Conservation (phyloP, 2,329 filamentous ascomycete species). For the Alternaria sp. region DNA sequence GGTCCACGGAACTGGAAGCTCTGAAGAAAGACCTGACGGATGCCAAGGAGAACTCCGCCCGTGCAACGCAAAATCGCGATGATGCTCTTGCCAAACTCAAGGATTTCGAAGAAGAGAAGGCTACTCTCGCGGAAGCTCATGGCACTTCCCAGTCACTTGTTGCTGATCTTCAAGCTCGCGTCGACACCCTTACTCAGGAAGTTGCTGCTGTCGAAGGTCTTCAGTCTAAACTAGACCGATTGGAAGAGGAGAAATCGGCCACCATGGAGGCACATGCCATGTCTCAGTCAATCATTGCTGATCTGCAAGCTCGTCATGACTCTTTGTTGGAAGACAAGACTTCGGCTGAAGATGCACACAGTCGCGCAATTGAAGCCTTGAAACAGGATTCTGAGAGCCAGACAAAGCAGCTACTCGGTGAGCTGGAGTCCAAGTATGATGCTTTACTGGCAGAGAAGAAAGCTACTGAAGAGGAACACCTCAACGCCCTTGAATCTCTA, state of each 20-base stretch:
- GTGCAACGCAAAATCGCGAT: conserved; percentile 32
- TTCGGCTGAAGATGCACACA: conserved; percentile 41
- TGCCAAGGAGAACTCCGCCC: conserved; percentile 34
- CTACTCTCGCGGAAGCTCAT: conserved; percentile 31
- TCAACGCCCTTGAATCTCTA: conserved; percentile 35
- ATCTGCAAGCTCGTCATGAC: conserved; percentile 43
- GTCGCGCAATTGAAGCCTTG: conserved; percentile 38
- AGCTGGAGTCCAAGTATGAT: conserved; percentile 43
- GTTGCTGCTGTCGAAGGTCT: conserved; percentile 18
- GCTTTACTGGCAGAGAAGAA: conserved; percentile 40
- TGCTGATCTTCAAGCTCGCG: conserved; percentile 33
- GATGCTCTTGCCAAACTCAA: conserved; percentile 36
- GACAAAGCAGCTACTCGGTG: conserved; percentile 38
- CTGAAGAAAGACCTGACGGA: conserved; percentile 30
- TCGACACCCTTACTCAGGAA: conserved; percentile 32
- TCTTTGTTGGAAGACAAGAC: conserved; percentile 42
- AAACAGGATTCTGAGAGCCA: conserved; percentile 42
- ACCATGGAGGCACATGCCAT: conserved; percentile 33
- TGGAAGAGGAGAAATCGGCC: conserved; percentile 31
- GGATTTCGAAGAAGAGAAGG: conserved; percentile 37
- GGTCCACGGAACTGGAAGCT: conserved; percentile 29
- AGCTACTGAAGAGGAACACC: conserved; percentile 35
- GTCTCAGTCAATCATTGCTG: conserved; percentile 38
- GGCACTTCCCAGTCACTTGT: conserved; percentile 31
- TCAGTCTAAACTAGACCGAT: conserved; percentile 22